Percentiles rank a stretch among this genome's conserved stretches.
Evolutionary conservation across 2,329 filamentous ascomycete genomes (phyloP).

Genomic region (Lecanosticta acicola): DNA sequence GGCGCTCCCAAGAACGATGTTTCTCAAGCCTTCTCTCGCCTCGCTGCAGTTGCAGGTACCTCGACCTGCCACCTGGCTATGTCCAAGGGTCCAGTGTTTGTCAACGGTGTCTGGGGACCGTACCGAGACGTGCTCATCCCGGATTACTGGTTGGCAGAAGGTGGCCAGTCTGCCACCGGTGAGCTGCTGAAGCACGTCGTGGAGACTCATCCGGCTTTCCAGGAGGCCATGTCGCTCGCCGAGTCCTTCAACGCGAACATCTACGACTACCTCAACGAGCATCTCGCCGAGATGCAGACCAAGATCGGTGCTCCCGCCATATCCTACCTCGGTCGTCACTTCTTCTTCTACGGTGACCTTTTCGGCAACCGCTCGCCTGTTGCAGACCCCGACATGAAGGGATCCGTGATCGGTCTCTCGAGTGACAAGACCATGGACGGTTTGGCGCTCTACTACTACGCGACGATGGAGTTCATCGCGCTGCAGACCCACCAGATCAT

Average conservation of each 20-base stretch:
- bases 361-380: conserved; percentile 95
- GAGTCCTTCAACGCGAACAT: conserved; percentile 81
- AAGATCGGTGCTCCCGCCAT: conserved; percentile 67
- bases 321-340: conserved; percentile 81
- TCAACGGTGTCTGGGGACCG: conserved; percentile 92
- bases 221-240: conserved; percentile 70
- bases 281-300: conserved; percentile 70
- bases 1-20: conserved; percentile 72
- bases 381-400: conserved; percentile 88
- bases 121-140: conserved; percentile 92
- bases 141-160: conserved; percentile 93
- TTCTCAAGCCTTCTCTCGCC: conserved; percentile 84
- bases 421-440: conserved; percentile 82
- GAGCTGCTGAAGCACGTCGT: conserved; percentile 91
- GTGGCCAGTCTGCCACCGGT: conserved; percentile 91
- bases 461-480: conserved; percentile 95
- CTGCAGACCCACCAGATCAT: conserved; percentile 95
- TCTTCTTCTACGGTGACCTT: conserved; percentile 97
- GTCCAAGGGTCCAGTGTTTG: conserved; percentile 88
- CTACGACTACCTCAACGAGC: conserved; percentile 89
- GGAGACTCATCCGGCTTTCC: conserved; percentile 88
- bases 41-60: conserved; percentile 91
- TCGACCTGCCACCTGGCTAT: conserved; percentile 97
- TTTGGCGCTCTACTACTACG: conserved; percentile 88
- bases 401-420: conserved; percentile 78